A percentile compares a stretch with the other conserved stretches of the same genome.
Evolutionary conservation across 2,329 filamentous ascomycete genomes (phyloP).

Genomic region (Passalora sequoiae): DNA sequence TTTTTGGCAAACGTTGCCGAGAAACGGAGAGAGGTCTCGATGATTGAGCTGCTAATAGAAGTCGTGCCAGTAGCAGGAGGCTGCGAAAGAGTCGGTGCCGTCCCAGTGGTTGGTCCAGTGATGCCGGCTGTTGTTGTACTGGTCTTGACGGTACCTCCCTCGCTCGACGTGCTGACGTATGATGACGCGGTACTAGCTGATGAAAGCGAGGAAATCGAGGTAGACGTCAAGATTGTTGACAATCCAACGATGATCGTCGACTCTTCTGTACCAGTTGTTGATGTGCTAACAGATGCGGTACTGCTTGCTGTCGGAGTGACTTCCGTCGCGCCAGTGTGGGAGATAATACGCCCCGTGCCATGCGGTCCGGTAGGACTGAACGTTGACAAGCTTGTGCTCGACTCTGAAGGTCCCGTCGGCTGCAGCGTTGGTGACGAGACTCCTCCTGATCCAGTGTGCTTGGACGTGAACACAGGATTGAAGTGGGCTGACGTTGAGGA

Average conservation of each 20-base stretch:
- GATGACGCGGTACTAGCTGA: no score
- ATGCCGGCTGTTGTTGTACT: constrained; percentile 1
- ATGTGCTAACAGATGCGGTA: constrained; percentile 5
- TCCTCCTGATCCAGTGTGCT: not conserved
- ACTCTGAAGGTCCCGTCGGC: not conserved
- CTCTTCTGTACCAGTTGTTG: constrained; percentile 2
- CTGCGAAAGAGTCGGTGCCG: not conserved
- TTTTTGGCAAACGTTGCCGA: constrained; percentile 12
- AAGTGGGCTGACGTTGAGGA: not conserved
- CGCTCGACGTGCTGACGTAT: constrained; percentile 2
- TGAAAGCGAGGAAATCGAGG: no score
- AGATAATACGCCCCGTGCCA: no score
- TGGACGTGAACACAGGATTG: not conserved
- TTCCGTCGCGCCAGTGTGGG: constrained; percentile 9
- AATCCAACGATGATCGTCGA: constrained; percentile 32
- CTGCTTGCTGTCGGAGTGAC: constrained; percentile 3
- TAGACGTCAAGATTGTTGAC: constrained; percentile 31
- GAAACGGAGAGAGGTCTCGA: constrained; percentile 28
- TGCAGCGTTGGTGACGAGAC: not conserved
- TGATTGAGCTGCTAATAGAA: constrained; percentile 10
- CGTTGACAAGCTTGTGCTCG: no score
- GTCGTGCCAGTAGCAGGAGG: constrained; percentile 4
- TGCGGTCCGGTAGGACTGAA: no score
- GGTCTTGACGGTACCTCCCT: not conserved
- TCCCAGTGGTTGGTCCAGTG: constrained; percentile 1